A percentile compares a stretch with the other conserved stretches of the same genome.
These are phyloP conservation scores for Talaromyces pinophilus DNA, from an alignment of 2,329 filamentous ascomycete species.

Conservation along the genomic window DNA sequence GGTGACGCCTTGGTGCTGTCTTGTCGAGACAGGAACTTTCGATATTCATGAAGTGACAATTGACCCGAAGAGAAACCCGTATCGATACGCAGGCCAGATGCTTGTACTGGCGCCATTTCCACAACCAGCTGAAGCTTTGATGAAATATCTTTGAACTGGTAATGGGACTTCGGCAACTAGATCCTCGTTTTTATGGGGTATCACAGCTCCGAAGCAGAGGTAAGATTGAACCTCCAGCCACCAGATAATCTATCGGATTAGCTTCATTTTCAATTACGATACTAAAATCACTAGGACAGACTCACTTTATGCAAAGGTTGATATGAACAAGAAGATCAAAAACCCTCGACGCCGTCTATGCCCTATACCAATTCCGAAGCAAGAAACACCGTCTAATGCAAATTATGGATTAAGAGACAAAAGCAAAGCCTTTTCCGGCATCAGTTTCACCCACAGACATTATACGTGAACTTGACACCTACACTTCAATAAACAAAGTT, in stretches of 20 bases:
- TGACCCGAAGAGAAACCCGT: conserved; percentile 27
- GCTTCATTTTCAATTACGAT: neutral
- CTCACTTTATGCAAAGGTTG: conserved; percentile 7
- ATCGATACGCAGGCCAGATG: conserved; percentile 16
- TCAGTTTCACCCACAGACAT: conserved; percentile 1
- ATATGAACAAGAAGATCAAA: neutral
- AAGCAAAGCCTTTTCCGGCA: neutral
- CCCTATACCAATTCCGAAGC: neutral
- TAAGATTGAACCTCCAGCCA: neutral
- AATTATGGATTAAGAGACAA: conserved; percentile 5
- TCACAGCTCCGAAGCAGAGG: neutral
- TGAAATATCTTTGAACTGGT: neutral
- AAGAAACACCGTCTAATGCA: conserved; percentile 16
- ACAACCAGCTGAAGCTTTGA: neutral
- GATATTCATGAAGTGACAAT: conserved; percentile 41
- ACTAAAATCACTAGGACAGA: neutral
- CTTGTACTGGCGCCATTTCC: conserved; percentile 14
- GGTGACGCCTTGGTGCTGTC: conserved; percentile 28
- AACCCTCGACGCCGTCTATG: conserved; percentile 16
- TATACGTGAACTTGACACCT: neutral
- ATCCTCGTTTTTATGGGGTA: neutral
- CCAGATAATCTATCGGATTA: neutral
- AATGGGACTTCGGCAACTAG: neutral
- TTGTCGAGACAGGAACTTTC: conserved; percentile 36
- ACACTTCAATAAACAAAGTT: conserved; percentile 1